phyloP scores from a whole-genome alignment of 768 basidiomycete species.

The Austroboletus festivus region DNA sequence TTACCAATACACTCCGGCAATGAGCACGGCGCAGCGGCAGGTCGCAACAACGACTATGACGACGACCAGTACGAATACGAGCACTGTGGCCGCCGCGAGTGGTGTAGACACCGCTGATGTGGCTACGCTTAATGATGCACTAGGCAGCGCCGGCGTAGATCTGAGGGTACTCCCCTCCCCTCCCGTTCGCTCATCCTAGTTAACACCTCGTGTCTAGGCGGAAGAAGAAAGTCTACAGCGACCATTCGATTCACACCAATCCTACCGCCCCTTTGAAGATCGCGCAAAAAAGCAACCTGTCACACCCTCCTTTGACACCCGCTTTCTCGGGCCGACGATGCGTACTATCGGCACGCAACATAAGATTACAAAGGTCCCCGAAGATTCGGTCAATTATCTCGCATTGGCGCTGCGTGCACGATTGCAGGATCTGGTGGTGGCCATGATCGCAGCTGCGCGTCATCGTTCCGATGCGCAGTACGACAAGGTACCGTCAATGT shows the following conservation, averaged over 20 bases:
- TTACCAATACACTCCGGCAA: constrained; percentile 38
- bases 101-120: constrained; percentile 66
- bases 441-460: constrained; percentile 63
- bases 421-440: constrained; percentile 62
- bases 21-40: constrained; percentile 30
- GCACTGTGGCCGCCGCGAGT: constrained; percentile 23
- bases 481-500: constrained; percentile 62
- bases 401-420: constrained; percentile 76
- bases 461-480: constrained; percentile 73
- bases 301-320: constrained; percentile 67
- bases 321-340: constrained; percentile 63
- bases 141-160: constrained; percentile 86
- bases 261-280: constrained; percentile 71
- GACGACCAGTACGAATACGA: constrained; percentile 16
- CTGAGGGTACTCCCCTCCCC: constrained; percentile 50
- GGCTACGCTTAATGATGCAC: constrained; percentile 76
- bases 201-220: constrained; percentile 49
- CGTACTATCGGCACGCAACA: constrained; percentile 64
- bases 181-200: background rate
- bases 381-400: constrained; percentile 73
- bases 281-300: constrained; percentile 73
- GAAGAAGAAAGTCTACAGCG: constrained; percentile 82
- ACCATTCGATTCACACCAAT: constrained; percentile 55
- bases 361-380: constrained; percentile 63
- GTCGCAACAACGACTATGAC: constrained; percentile 13